Percentiles rank a stretch among this genome's conserved stretches.
These are phyloP conservation scores for Lipomyces kockii DNA, from an alignment of 805 yeast genomes.

Conservation along the genomic window DNA sequence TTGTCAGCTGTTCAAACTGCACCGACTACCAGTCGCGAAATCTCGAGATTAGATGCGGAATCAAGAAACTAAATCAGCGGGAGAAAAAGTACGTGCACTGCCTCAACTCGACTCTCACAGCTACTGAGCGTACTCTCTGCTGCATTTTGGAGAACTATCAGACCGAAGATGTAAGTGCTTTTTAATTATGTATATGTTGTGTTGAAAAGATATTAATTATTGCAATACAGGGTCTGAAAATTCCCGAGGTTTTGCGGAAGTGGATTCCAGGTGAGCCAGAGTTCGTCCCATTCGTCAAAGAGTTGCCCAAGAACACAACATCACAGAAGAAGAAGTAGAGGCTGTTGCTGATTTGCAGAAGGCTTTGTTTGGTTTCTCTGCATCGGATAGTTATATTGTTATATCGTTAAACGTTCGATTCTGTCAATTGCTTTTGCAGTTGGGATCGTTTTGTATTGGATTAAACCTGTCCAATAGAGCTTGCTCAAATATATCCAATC, in stretches of 20 bases:
- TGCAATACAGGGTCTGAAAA: slow-evolving; percentile 57
- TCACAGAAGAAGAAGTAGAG: slow-evolving; percentile 61
- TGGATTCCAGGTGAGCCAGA: slow-evolving; percentile 99
- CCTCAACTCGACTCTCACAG: slow-evolving; percentile 94
- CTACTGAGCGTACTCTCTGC: slow-evolving; percentile 97
- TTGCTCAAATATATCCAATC: neutral
- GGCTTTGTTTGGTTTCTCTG: neutral
- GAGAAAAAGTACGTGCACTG: slow-evolving; percentile 99
- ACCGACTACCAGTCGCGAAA: slow-evolving; percentile 99
- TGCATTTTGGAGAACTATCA: slow-evolving; percentile 97
- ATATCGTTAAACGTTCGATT: neutral
- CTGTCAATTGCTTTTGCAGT: neutral
- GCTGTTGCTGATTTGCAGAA: neutral
- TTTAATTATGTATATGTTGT: neutral
- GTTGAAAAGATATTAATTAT: neutral
- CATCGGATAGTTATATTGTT: neutral
- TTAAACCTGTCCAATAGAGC: neutral
- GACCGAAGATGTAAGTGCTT: slow-evolving; percentile 71
- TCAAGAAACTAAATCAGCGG: slow-evolving; percentile 90
- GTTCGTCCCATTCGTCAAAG: slow-evolving; percentile 87
- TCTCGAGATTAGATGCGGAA: slow-evolving; percentile 98
- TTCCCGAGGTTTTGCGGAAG: slow-evolving; percentile 94
- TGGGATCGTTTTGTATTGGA: neutral
- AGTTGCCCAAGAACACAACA: slow-evolving; percentile 91
- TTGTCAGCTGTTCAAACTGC: slow-evolving; percentile 98